Evolutionary conservation across 2,329 filamentous ascomycete genomes (phyloP).

Genomic region (Fusarium tuaranense): DNA sequence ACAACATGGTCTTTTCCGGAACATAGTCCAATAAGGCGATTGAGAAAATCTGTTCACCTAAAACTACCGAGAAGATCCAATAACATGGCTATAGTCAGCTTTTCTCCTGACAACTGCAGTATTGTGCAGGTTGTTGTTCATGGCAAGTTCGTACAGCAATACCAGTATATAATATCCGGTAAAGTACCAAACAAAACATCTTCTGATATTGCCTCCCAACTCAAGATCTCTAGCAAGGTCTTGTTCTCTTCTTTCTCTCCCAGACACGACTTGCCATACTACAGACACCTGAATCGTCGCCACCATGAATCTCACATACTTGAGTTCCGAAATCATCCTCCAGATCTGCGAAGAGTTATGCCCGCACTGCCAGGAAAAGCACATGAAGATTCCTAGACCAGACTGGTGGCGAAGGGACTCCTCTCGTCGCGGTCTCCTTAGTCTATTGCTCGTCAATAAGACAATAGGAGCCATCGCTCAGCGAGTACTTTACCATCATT

Average conservation of each 20-base stretch:
- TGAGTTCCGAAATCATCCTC: background rate
- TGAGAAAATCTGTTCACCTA: background rate
- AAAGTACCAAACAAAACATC: background rate
- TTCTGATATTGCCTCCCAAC: background rate
- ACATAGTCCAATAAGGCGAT: background rate
- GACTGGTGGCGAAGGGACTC: background rate
- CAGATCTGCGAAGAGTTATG: conserved; percentile 17
- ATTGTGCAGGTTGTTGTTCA: background rate
- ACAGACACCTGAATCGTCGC: background rate
- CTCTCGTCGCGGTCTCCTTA: background rate
- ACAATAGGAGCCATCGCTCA: conserved; percentile 12
- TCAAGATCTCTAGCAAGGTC: background rate
- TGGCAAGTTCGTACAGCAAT: background rate
- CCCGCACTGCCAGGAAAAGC: conserved; percentile 12
- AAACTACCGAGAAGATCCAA: background rate
- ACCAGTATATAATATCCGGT: background rate
- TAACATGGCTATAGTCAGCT: background rate
- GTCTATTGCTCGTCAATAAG: background rate
- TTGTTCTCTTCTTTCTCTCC: background rate
- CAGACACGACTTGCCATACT: background rate
- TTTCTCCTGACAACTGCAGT: background rate
- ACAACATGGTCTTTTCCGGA: background rate
- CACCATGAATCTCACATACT: background rate
- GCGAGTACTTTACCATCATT: conserved; percentile 10
- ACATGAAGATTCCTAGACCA: background rate